Percentiles rank a stretch among this genome's conserved stretches.
Evolutionary conservation across 2,329 filamentous ascomycete species (phyloP).

Genomic region (Aspergillus sp.): DNA sequence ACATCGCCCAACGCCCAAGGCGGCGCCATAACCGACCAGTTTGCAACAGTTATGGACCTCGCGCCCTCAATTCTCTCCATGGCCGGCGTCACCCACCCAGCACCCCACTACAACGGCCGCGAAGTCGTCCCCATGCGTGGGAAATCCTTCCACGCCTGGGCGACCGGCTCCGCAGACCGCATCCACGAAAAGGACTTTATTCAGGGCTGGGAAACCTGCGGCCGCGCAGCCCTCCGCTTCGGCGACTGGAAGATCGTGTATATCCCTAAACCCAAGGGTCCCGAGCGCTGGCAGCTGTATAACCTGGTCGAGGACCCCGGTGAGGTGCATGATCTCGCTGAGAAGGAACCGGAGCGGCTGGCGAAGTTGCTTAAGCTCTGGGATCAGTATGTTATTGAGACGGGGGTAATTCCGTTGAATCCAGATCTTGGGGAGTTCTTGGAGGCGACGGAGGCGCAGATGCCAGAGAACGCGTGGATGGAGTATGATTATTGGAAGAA

Average conservation of each 20-base stretch:
- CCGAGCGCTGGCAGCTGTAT: constrained; percentile 63
- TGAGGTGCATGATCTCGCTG: constrained; percentile 54
- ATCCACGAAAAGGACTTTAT: constrained; percentile 59
- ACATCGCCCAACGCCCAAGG: constrained; percentile 28
- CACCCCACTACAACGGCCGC: constrained; percentile 56
- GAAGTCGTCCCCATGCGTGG: constrained; percentile 59
- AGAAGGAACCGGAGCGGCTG: constrained; percentile 49
- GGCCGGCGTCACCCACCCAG: constrained; percentile 54
- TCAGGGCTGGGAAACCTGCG: constrained; percentile 62
- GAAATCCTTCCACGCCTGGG: constrained; percentile 51
- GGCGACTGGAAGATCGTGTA: constrained; percentile 64
- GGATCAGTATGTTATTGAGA: constrained; percentile 64
- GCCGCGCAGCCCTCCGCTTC: constrained; percentile 58
- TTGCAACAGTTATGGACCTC: constrained; percentile 60
- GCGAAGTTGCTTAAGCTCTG: constrained; percentile 57
- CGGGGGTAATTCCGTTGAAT: constrained; percentile 63
- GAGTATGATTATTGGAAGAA: constrained; percentile 68
- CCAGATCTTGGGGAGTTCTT: constrained; percentile 63
- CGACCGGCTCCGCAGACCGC: constrained; percentile 36
- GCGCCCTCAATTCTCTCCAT: constrained; percentile 52
- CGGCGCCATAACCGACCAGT: constrained; percentile 54
- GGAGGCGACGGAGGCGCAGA: constrained; percentile 66
- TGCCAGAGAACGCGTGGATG: constrained; percentile 69
- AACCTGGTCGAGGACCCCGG: constrained; percentile 58
- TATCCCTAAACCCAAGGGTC: constrained; percentile 60